These are phyloP conservation scores for Chalara sp. DNA, from an alignment of 2,329 filamentous ascomycete species.

Conservation along the genomic window DNA sequence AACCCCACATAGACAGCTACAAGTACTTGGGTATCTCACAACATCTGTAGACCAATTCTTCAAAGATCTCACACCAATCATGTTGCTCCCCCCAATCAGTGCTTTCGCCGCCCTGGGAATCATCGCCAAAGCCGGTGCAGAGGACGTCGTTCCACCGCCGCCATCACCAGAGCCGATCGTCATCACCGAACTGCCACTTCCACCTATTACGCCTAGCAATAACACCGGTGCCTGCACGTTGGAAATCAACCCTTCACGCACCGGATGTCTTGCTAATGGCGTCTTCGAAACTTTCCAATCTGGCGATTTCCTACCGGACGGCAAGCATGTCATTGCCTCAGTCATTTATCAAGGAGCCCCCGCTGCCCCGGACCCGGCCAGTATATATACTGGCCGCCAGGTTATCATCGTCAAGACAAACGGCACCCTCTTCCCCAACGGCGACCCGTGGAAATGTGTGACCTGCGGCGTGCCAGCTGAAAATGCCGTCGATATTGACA, in stretches of 20 bases:
- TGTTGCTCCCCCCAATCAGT: no score
- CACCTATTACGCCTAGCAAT: constrained; percentile 26
- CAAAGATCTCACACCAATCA: no score
- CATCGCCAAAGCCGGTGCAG: no score
- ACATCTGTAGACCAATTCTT: no score
- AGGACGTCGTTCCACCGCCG: constrained; percentile 4
- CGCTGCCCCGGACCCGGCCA: constrained; percentile 30
- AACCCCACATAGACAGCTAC: no score
- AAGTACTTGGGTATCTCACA: no score
- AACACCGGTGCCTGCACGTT: constrained; percentile 27
- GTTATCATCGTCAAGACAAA: constrained; percentile 37
- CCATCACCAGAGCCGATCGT: constrained; percentile 29
- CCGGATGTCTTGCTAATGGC: constrained; percentile 30
- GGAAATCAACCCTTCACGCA: constrained; percentile 28
- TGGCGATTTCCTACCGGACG: constrained; percentile 34
- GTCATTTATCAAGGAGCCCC: constrained; percentile 38
- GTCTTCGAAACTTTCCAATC: constrained; percentile 13
- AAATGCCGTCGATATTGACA: neutral
- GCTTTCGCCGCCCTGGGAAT: no score
- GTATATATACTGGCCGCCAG: constrained; percentile 35
- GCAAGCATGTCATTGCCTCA: constrained; percentile 34
- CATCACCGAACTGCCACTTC: constrained; percentile 30
- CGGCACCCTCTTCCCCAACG: constrained; percentile 33
- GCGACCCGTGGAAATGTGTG: constrained; percentile 41
- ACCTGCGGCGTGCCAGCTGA: constrained; percentile 28